Conservation (phyloP, 2,329 filamentous ascomycete species). For the Zymoseptoria tritici region DNA sequence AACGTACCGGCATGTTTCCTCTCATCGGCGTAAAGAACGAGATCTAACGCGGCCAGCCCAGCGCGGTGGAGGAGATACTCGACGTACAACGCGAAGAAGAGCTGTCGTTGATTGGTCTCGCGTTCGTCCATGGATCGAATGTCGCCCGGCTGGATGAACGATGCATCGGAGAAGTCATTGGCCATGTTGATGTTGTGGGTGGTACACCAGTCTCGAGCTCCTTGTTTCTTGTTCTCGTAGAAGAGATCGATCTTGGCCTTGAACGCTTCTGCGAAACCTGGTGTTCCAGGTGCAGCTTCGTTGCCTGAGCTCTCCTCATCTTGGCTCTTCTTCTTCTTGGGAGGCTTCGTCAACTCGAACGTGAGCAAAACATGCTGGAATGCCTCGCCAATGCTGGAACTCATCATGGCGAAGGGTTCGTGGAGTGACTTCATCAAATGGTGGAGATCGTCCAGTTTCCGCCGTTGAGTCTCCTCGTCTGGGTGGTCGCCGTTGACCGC, state of each 20-base stretch:
- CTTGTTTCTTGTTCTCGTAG: constrained; percentile 52
- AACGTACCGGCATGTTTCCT: constrained; percentile 59
- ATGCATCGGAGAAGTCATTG: constrained; percentile 43
- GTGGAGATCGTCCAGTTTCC: constrained; percentile 42
- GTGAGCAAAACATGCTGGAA: constrained; percentile 55
- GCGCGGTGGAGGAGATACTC: constrained; percentile 58
- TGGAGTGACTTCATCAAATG: constrained; percentile 63
- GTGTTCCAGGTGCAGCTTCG: constrained; percentile 50
- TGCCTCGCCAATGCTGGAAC: constrained; percentile 56
- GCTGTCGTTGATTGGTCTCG: constrained; percentile 58
- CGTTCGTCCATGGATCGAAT: constrained; percentile 48
- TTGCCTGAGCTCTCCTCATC: constrained; percentile 33
- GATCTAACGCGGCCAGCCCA: constrained; percentile 53
- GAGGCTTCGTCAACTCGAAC: constrained; percentile 43
- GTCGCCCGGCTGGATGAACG: constrained; percentile 43
- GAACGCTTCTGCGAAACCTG: constrained; percentile 49
- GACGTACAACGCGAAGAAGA: constrained; percentile 65
- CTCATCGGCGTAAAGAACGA: constrained; percentile 61
- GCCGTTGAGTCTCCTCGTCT: constrained; percentile 11
- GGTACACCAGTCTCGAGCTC: constrained; percentile 39
- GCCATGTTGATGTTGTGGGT: constrained; percentile 42
- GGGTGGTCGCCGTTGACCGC: constrained; percentile 30
- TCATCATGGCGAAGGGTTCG: constrained; percentile 57
- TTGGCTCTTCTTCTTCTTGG: constrained; percentile 21
- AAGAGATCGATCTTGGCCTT: constrained; percentile 51